Base-by-base conservation (phyloP, 441 rosid genomes). In the Adansonia gregorii region DNA sequence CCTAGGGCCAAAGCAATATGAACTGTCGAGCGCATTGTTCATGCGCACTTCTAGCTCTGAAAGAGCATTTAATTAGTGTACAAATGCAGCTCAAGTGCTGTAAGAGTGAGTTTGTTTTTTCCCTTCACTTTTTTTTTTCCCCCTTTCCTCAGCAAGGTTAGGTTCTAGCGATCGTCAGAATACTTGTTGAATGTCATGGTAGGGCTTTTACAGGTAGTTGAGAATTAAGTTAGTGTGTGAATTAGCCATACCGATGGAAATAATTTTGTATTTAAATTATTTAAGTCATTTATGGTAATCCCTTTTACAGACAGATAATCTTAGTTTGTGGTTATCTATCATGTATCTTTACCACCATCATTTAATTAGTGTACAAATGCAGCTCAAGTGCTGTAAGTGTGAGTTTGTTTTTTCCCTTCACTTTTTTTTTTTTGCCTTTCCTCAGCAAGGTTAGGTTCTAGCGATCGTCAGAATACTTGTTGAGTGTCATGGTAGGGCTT, bases 251-350 rank as follows among this genome's bases (percentile, higher is more conserved):
- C 64, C 51, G 74, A 76, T 67, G 67, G 82, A 67, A 69, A 46
- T 86, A 81, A 82, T 88, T 88, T 88, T 88, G 89, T 84, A 82
- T 82, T 58, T 24, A 74, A 72, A 70, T 72, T 86, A 81, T 24
- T 80, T 39, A 75, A 65, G 72, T 76, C 67, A 77, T 80, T 78
- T 72, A 77, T 63, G 76, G 77, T 69, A 74, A 19, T 59, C 75
- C 59, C 65, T 51, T 65, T 74, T 79, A 48, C 52, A 48, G n/a
- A 58, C 55, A 79, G 79, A 78, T 75, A 77, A 24, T 24, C 27
- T 24, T 24, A 24, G 1, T 24, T 24, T 24, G 27, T 24, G 27
- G 27, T 24, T 24, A 24, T 24, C 27, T 24, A 24, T 24, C 27
- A 24, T 24, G 27, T 24, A 24, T 24, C 27, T 24, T 24, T 24